phyloP scores from a whole-genome alignment of 169 alveolate species.

The Plasmodium berghei region DNA sequence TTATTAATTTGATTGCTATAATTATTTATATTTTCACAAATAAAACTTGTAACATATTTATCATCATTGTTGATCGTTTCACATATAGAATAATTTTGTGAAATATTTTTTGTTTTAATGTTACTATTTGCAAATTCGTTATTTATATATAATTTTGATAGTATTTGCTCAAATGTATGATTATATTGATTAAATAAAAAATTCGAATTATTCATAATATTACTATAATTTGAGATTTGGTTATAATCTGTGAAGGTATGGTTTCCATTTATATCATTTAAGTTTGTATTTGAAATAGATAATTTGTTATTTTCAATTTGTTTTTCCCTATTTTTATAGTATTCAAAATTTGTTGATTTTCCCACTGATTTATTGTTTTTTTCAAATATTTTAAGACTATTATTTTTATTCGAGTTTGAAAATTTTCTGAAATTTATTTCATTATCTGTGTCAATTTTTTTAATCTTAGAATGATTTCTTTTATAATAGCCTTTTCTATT shows the following conservation, averaged over 20 bases:
- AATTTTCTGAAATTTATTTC: too few species aligned
- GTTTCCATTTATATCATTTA: not conserved
- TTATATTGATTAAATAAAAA: not conserved
- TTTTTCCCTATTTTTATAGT: not conserved
- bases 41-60: not conserved
- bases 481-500: too few species aligned
- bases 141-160: not conserved
- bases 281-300: not conserved
- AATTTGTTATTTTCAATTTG: not conserved
- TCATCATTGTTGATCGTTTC: slow-evolving; percentile 7
- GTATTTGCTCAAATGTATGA: not conserved
- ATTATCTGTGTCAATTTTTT: too few species aligned
- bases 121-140: not conserved
- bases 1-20: too few species aligned
- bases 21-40: not conserved
- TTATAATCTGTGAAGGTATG: not conserved
- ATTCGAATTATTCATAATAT: not conserved
- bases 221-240: not conserved
- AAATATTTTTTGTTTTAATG: not conserved
- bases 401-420: too few species aligned
- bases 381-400: too few species aligned
- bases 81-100: slow-evolving; percentile 32
- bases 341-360: too few species aligned
- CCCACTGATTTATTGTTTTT: too few species aligned
- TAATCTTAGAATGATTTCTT: too few species aligned